phyloP scores from a whole-genome alignment of 2,329 filamentous ascomycete genomes.

The Aspergillus vadensis region DNA sequence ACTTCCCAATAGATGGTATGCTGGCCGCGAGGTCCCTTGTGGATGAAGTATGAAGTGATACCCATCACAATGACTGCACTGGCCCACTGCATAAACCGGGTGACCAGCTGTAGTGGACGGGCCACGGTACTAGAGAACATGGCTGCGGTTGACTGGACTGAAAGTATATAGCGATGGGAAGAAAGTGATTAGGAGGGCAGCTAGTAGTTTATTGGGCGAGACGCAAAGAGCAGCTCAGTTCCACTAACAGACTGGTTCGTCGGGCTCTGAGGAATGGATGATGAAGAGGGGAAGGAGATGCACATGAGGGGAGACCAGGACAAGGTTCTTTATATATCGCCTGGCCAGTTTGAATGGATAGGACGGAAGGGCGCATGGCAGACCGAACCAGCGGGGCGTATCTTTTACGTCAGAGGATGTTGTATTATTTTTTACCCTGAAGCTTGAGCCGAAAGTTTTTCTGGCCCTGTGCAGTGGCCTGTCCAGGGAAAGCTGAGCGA shows the following conservation, averaged over 20 bases:
- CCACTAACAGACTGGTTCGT: neutral
- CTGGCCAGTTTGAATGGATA: neutral
- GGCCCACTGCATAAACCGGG: conserved; percentile 39
- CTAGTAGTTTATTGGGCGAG: neutral
- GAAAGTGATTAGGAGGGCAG: neutral
- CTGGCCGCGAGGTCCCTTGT: conserved; percentile 33
- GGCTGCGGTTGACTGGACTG: conserved; percentile 3
- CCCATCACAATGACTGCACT: conserved; percentile 46
- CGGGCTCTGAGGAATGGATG: neutral
- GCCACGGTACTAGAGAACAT: conserved; percentile 30
- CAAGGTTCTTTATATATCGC: conserved; percentile 1
- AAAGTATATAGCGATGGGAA: neutral
- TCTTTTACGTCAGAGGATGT: conserved; percentile 4
- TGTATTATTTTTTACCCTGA: too few species aligned
- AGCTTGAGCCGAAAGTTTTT: neutral
- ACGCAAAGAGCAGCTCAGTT: neutral
- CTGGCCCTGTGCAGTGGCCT: too few species aligned
- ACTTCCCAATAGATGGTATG: conserved; percentile 44
- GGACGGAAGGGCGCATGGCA: neutral
- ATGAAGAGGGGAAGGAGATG: neutral
- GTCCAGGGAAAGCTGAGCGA: neutral
- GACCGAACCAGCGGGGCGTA: neutral
- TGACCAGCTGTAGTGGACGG: conserved; percentile 35
- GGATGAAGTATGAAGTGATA: conserved; percentile 44
- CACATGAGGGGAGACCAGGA: neutral